These are phyloP conservation scores for Calocybe cyanea DNA, from an alignment of 768 basidiomycete genomes.

Conservation along the genomic window DNA sequence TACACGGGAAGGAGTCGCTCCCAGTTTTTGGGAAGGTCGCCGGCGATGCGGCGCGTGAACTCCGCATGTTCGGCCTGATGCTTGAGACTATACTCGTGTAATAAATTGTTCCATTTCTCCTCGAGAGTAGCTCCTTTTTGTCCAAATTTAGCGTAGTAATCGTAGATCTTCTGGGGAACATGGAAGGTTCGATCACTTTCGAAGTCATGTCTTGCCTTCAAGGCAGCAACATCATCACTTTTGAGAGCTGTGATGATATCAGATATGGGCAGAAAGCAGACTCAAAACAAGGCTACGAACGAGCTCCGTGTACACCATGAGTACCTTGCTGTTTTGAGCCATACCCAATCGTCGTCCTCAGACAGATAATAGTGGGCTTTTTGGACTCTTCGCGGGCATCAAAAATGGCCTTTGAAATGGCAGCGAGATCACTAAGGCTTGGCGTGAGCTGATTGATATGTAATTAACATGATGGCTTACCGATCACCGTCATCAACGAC, in stretches of 20 bases:
- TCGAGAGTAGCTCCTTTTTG: slow-evolving; percentile 73
- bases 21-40: slow-evolving; percentile 83
- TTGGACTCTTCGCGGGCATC: slow-evolving; percentile 69
- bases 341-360: slow-evolving; percentile 89
- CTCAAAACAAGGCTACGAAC: slow-evolving; percentile 42
- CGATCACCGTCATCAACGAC: slow-evolving; percentile 76
- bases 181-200: slow-evolving; percentile 74
- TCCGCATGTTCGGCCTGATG: slow-evolving; percentile 86
- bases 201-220: slow-evolving; percentile 86
- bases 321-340: slow-evolving; percentile 93
- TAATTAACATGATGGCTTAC: slow-evolving; percentile 32
- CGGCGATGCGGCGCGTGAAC: slow-evolving; percentile 78
- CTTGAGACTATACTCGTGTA: slow-evolving; percentile 67
- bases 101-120: slow-evolving; percentile 66
- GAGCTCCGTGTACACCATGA: slow-evolving; percentile 91
- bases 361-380: slow-evolving; percentile 85
- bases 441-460: neutral
- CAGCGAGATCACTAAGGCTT: slow-evolving; percentile 60
- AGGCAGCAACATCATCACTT: slow-evolving; percentile 78
- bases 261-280: neutral
- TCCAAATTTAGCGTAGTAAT: slow-evolving; percentile 61
- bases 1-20: slow-evolving; percentile 83
- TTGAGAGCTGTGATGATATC: slow-evolving; percentile 63
- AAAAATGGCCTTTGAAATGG: slow-evolving; percentile 75
- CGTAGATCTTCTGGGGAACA: slow-evolving; percentile 71